These are phyloP conservation scores for Exophiala mesophila DNA, from an alignment of 2,329 filamentous ascomycete genomes.

Conservation along the genomic window DNA sequence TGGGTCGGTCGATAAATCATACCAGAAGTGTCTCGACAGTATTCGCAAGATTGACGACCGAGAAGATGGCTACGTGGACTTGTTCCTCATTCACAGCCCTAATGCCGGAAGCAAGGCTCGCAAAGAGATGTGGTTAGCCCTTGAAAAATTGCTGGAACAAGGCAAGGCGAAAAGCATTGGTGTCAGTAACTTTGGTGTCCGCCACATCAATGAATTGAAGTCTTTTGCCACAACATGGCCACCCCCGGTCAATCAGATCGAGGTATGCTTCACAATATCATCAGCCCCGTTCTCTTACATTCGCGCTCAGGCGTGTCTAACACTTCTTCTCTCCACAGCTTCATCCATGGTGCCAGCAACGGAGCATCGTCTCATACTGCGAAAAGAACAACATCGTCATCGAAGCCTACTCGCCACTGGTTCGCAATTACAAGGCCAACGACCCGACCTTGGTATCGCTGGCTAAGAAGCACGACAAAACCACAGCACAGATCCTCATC, in stretches of 20 bases:
- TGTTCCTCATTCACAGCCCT: slow-evolving; percentile 66
- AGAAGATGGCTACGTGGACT: slow-evolving; percentile 60
- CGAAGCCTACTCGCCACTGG: slow-evolving; percentile 51
- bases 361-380: slow-evolving; percentile 54
- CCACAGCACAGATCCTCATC: slow-evolving; percentile 70
- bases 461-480: slow-evolving; percentile 67
- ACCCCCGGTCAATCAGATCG: slow-evolving; percentile 69
- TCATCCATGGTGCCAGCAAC: slow-evolving; percentile 68
- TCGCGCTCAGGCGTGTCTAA: neutral
- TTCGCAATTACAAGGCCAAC: slow-evolving; percentile 66
- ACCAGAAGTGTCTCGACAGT: slow-evolving; percentile 56
- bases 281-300: slow-evolving; percentile 7
- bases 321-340: slow-evolving; percentile 43
- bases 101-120: slow-evolving; percentile 51
- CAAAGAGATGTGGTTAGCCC: slow-evolving; percentile 60
- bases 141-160: slow-evolving; percentile 58
- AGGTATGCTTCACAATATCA: slow-evolving; percentile 46
- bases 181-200: slow-evolving; percentile 66
- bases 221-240: slow-evolving; percentile 61
- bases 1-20: slow-evolving; percentile 53
- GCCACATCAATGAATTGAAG: slow-evolving; percentile 65
- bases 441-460: slow-evolving; percentile 62
- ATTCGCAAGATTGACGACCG: slow-evolving; percentile 56
- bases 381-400: slow-evolving; percentile 47
- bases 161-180: slow-evolving; percentile 63